phyloP scores from a whole-genome alignment of 106 monocot genomes.

The Apostasia shenzhenica region DNA sequence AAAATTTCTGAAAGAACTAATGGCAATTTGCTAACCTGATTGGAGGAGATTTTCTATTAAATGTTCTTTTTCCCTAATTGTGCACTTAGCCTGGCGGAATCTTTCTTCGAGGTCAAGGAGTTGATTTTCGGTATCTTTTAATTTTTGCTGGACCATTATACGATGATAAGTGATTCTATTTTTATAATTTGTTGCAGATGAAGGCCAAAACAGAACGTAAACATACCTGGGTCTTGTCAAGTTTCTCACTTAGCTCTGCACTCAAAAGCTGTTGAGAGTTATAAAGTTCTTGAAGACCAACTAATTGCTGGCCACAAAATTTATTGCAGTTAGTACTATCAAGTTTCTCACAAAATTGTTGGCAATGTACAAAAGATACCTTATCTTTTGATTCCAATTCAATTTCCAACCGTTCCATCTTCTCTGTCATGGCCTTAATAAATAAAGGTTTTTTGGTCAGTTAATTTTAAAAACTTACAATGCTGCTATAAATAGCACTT shows the following conservation, averaged over 20 bases:
- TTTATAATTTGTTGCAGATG: neutral
- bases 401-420: constrained; percentile 73
- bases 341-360: too few species aligned
- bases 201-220: neutral
- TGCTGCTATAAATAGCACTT: neutral
- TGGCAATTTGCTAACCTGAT: constrained; percentile 44
- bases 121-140: constrained; percentile 60
- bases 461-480: neutral
- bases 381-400: constrained; percentile 92
- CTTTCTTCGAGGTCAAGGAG: constrained; percentile 83
- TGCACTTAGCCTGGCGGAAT: constrained; percentile 68
- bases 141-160: constrained; percentile 43
- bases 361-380: constrained; percentile 21
- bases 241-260: constrained; percentile 73
- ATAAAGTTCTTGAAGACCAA: constrained; percentile 87
- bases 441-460: neutral
- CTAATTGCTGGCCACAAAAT: constrained; percentile 59
- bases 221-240: constrained; percentile 73
- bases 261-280: constrained; percentile 64
- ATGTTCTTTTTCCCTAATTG: constrained; percentile 91
- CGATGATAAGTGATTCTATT: constrained; percentile 7
- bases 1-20: neutral
- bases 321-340: neutral
- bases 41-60: constrained; percentile 81
- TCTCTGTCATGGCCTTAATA: constrained; percentile 83